Conservation (phyloP, 352 stramenopile species). For the Globisporangium apiculatum region DNA sequence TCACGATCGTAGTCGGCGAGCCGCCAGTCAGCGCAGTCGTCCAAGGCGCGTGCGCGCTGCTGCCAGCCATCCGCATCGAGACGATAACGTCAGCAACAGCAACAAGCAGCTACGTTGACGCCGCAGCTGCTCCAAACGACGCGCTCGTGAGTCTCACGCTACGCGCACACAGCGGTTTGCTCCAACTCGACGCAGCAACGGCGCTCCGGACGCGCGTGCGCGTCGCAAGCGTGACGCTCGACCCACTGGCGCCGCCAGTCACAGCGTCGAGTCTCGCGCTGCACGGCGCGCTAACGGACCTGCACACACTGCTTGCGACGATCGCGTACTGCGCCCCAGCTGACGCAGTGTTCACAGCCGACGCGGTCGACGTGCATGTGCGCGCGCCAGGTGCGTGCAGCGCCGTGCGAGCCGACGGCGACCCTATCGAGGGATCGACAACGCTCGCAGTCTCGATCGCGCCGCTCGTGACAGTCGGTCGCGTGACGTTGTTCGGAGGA, state of each 20-base stretch:
- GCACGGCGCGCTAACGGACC: constrained; percentile 14
- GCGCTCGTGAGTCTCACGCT: constrained; percentile 1
- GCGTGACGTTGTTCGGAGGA: background rate
- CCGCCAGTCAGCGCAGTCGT: background rate
- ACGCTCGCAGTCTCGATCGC: constrained; percentile 16
- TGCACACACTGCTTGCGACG: constrained; percentile 14
- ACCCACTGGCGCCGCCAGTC: background rate
- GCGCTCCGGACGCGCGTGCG: constrained; percentile 7
- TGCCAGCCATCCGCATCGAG: background rate
- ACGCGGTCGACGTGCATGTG: constrained; percentile 6
- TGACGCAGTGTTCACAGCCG: constrained; percentile 1
- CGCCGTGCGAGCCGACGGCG: background rate
- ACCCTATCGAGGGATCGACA: constrained; percentile 1
- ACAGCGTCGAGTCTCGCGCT: constrained; percentile 5
- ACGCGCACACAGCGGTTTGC: background rate
- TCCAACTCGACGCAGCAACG: constrained; percentile 3
- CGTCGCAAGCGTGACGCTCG: constrained; percentile 1
- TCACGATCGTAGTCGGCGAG: background rate
- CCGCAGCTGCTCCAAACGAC: background rate
- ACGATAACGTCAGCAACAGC: too few relatives aligned
- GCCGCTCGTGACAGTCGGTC: constrained; percentile 11
- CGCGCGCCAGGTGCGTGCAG: constrained; percentile 14
- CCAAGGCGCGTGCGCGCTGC: background rate
- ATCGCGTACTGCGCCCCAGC: constrained; percentile 16
- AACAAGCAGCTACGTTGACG: background rate